Evolutionary conservation across 2,329 filamentous ascomycete genomes (phyloP).

Genomic region (Cercospora zeina): DNA sequence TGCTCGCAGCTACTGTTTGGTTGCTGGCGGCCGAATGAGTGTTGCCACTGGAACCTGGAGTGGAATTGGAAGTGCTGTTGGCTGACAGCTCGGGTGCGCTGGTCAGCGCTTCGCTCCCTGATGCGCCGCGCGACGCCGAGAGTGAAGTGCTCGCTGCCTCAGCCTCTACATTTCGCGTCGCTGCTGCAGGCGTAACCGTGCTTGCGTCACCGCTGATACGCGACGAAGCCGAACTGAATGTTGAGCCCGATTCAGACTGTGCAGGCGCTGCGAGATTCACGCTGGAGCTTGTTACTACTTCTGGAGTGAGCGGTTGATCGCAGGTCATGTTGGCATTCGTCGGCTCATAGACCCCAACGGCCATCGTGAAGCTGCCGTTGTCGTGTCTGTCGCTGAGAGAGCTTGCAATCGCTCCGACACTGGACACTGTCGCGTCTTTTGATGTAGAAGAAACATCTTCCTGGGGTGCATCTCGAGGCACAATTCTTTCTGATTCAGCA

Average conservation of each 20-base stretch:
- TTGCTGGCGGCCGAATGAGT: background rate
- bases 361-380: slow-evolving; percentile 19
- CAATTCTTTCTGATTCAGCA: background rate
- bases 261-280: background rate
- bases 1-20: slow-evolving; percentile 10
- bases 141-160: background rate
- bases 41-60: background rate
- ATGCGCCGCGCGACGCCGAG: background rate
- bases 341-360: slow-evolving; percentile 23
- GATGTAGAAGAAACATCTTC: background rate
- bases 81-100: background rate
- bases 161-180: background rate
- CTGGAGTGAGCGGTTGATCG: slow-evolving; percentile 11
- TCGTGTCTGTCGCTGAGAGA: background rate
- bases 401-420: background rate
- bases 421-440: background rate
- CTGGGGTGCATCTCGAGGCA: background rate
- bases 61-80: background rate
- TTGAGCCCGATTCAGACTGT: background rate
- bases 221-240: background rate
- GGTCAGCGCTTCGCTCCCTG: background rate
- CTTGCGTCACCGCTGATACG: background rate
- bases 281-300: background rate
- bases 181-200: background rate
- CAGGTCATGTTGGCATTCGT: slow-evolving; percentile 26